Conservation (phyloP, 2,329 filamentous ascomycete species). For the Colletotrichum endophyticum region DNA sequence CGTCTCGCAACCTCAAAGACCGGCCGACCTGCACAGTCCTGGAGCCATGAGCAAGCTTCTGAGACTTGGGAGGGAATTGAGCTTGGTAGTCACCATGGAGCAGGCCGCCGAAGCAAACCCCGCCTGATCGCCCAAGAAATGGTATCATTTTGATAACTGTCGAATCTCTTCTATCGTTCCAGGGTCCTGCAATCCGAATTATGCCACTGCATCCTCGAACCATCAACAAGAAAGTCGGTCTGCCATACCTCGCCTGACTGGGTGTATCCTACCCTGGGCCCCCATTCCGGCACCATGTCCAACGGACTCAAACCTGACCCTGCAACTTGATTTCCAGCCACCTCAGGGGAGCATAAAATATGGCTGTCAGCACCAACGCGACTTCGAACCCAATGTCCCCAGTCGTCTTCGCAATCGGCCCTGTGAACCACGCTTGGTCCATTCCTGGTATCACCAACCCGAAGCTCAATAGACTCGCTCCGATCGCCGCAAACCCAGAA, state of each 20-base stretch:
- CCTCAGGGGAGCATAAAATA: slow-evolving; percentile 45
- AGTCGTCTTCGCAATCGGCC: slow-evolving; percentile 45
- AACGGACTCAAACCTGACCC: slow-evolving; percentile 26
- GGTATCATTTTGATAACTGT: slow-evolving; percentile 3
- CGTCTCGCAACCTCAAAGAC: not conserved
- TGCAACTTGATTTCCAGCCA: slow-evolving; percentile 37
- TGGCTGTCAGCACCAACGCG: slow-evolving; percentile 43
- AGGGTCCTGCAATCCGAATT: not conserved
- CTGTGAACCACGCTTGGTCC: slow-evolving; percentile 47
- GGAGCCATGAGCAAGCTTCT: not conserved
- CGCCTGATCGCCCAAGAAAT: not conserved
- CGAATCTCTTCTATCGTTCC: not conserved
- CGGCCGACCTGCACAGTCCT: not conserved
- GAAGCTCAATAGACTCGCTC: slow-evolving; percentile 47
- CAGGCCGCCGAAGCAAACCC: not conserved
- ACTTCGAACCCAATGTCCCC: slow-evolving; percentile 52
- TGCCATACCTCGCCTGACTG: slow-evolving; percentile 10
- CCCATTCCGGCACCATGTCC: not conserved
- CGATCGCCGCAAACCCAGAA: slow-evolving; percentile 45
- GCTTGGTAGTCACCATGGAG: not conserved
- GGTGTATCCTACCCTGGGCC: not conserved
- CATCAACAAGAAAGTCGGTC: slow-evolving; percentile 10
- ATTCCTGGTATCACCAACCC: slow-evolving; percentile 47
- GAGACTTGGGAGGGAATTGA: not conserved
- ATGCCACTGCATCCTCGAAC: not conserved